Evolutionary conservation across 805 yeast species (phyloP).

Genomic region (Yamadazyma philogaea): DNA sequence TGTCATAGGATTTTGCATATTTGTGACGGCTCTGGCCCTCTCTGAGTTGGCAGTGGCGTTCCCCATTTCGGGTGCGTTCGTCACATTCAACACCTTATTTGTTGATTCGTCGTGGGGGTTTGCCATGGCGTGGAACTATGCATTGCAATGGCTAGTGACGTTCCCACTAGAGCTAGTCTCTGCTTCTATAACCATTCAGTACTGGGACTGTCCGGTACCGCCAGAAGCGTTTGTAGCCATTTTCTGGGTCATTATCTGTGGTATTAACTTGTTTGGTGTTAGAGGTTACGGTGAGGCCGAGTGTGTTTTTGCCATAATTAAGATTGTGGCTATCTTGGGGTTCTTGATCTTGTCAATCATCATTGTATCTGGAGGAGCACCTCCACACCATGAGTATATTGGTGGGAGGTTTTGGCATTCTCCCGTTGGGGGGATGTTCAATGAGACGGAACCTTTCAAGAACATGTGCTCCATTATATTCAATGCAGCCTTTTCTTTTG

Average conservation of each 20-base stretch:
- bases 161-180: constrained; percentile 37
- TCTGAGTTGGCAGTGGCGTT: constrained; percentile 59
- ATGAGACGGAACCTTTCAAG: constrained; percentile 44
- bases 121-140: constrained; percentile 52
- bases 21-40: constrained; percentile 53
- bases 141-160: constrained; percentile 36
- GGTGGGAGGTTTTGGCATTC: constrained; percentile 59
- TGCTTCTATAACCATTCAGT: constrained; percentile 31
- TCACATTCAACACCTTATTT: constrained; percentile 56
- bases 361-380: constrained; percentile 59
- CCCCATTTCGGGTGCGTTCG: constrained; percentile 64
- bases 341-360: constrained; percentile 56
- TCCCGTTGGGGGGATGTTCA: constrained; percentile 53
- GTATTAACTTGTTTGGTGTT: constrained; percentile 59
- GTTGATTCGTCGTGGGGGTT: constrained; percentile 62
- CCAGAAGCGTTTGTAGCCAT: constrained; percentile 57
- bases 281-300: constrained; percentile 71
- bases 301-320: constrained; percentile 51
- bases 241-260: constrained; percentile 49
- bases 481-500: constrained; percentile 62
- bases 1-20: constrained; percentile 53
- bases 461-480: constrained; percentile 60
- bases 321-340: constrained; percentile 57
- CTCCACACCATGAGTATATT: constrained; percentile 50
- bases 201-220: constrained; percentile 30